A percentile compares a stretch with the other conserved stretches of the same genome.
phyloP scores from a whole-genome alignment of 106 monocot genomes.

The Dendrobium chrysotoxum region DNA sequence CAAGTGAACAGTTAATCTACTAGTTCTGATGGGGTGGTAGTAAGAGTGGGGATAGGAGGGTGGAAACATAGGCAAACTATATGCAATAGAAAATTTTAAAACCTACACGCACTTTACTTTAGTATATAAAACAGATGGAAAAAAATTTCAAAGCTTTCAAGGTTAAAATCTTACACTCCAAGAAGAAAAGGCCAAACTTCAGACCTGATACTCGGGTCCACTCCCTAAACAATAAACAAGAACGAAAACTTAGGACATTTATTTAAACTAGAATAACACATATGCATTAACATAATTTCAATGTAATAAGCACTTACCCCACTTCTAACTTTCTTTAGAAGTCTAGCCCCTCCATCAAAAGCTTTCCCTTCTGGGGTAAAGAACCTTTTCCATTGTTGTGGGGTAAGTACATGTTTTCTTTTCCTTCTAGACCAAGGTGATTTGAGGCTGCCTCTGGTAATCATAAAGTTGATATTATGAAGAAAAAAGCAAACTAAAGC shows the following conservation, averaged over 20 bases:
- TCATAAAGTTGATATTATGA: neutral
- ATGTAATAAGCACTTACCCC: constrained; percentile 46
- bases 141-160: neutral
- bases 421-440: constrained; percentile 29
- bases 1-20: no score
- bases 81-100: neutral
- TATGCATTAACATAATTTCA: neutral
- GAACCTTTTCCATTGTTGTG: constrained; percentile 21
- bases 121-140: neutral
- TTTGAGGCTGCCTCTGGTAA: constrained; percentile 23
- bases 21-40: neutral
- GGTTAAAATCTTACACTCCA: constrained; percentile 67
- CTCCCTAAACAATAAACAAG: constrained; percentile 45
- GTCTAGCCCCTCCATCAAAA: constrained; percentile 55
- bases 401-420: constrained; percentile 19
- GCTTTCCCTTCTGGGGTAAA: constrained; percentile 57
- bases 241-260: neutral
- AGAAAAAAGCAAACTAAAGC: neutral
- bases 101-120: neutral
- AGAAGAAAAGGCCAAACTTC: constrained; percentile 98
- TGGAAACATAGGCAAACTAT: neutral
- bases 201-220: constrained; percentile 75
- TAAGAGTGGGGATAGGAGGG: neutral
- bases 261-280: neutral
- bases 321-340: constrained; percentile 85